phyloP scores from a whole-genome alignment of 768 basidiomycete genomes.

The Lentinus brumalis region DNA sequence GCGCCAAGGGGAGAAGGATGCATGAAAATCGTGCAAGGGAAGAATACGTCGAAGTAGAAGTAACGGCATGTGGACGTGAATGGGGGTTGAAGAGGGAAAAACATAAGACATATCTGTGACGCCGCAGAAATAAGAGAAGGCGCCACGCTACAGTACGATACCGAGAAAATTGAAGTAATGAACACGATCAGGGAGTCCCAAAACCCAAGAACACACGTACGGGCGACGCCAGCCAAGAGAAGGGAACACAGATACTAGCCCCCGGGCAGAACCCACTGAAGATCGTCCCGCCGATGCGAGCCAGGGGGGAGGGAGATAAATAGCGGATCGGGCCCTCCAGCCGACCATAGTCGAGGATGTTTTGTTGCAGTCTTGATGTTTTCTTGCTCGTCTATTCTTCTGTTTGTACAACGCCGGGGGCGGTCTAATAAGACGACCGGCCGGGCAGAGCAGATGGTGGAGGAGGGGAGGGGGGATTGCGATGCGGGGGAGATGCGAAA shows the following conservation, averaged over 20 bases:
- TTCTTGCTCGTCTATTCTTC: slow-evolving; percentile 28
- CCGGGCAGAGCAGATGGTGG: slow-evolving; percentile 24
- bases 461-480: slow-evolving; percentile 21
- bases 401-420: slow-evolving; percentile 31
- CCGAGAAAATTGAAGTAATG: slow-evolving; percentile 13
- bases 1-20: slow-evolving; percentile 9
- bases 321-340: slow-evolving; percentile 21
- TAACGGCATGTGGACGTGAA: slow-evolving; percentile 9
- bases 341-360: slow-evolving; percentile 21
- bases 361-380: slow-evolving; percentile 21
- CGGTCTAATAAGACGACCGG: slow-evolving; percentile 14
- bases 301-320: slow-evolving; percentile 27
- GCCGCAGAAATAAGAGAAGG: slow-evolving; percentile 17
- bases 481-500: slow-evolving; percentile 38
- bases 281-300: slow-evolving; percentile 22
- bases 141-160: slow-evolving; percentile 20
- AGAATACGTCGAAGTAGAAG: neutral
- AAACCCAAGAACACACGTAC: slow-evolving; percentile 44
- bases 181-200: slow-evolving; percentile 25
- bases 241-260: slow-evolving; percentile 34
- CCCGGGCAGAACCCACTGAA: slow-evolving; percentile 16
- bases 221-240: slow-evolving; percentile 25
- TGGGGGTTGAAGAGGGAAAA: slow-evolving; percentile 1
- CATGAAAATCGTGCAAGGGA: slow-evolving; percentile 11
- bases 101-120: slow-evolving; percentile 15